Conservation (phyloP, 108 stramenopile species). For the Nitzschia palea region DNA sequence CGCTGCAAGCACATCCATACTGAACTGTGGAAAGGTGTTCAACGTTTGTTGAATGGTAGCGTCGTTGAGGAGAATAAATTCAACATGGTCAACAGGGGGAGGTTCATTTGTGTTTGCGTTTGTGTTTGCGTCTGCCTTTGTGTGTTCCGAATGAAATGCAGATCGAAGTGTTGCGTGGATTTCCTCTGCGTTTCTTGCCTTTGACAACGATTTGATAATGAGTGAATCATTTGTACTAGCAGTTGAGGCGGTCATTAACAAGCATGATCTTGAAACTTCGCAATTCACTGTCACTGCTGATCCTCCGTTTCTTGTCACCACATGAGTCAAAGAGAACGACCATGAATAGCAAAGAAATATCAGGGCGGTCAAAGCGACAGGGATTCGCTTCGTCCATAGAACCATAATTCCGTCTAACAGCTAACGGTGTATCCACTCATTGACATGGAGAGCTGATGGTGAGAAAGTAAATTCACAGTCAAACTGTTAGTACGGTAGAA, state of each 20-base stretch:
- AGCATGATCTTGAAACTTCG: no score
- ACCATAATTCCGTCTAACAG: no score
- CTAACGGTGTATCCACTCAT: no score
- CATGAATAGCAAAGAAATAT: background rate
- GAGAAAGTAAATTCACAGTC: no score
- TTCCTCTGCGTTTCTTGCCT: conserved; percentile 16
- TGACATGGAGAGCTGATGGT: no score
- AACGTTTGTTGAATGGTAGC: background rate
- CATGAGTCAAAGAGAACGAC: background rate
- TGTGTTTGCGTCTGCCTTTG: background rate
- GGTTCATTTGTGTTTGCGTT: background rate
- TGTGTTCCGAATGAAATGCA: no score
- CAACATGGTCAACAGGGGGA: background rate
- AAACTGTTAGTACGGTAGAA: no score
- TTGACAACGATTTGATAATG: conserved; percentile 3
- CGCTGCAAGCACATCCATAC: conserved; percentile 16
- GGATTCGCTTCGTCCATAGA: background rate
- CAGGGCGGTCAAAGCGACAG: background rate
- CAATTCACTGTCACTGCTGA: no score
- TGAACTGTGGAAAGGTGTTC: conserved; percentile 9
- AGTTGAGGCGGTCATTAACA: no score
- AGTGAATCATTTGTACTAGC: no score
- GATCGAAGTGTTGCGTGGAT: conserved; percentile 1
- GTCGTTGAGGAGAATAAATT: background rate
- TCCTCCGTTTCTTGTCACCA: no score